Base-by-base conservation (phyloP, 75 land plant genomes). In the Isoetes taiwanensis region DNA sequence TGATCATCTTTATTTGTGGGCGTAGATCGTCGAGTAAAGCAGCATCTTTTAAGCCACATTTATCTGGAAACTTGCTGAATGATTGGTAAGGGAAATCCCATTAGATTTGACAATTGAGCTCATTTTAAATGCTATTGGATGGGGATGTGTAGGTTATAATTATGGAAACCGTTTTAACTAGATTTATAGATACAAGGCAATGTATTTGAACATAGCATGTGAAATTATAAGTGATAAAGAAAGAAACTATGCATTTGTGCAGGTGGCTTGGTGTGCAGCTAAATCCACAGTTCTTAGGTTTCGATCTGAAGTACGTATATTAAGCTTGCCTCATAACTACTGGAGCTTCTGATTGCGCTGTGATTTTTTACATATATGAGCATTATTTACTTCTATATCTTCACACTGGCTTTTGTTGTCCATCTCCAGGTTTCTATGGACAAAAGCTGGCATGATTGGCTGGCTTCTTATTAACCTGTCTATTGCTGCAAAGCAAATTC, bases 361-460 rank as follows among this genome's bases (percentile, higher is more conserved):
- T n/a, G n/a, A 27, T 58, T 3, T 10, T n/a, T 9, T 17, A 3
- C 3, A 34, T n/a, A 46, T 6, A n/a, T n/a, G 9, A 4, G 3
- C 19, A 3, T 35, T 35, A 4, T 58, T n/a, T 19, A 35, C 26
- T 6, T 14, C 8, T 5, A 21, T 2, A 5, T 23, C 53, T 64
- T 58, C 21, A 19, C 14, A 10, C 12, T 28, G 32, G 28, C 10
- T 52, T 50, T n/a, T 32, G n/a, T n/a, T n/a, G n/a, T n/a, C n/a
- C n/a, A n/a, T n/a, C n/a, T n/a, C n/a, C 65, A 91, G 97, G 59
- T 87, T 93, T 59, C 81, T 87, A 70, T 77, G 83, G 55, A 73
- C 86, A 52, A 75, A 85, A 71, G 77, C 89, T 65, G 94, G 98
- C 56, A 93, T 93, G 98, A 79, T 93, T 73, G 93, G 91, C 46